A percentile compares a stretch with the other conserved stretches of the same genome.
Evolutionary conservation across 768 basidiomycete genomes (phyloP).

Genomic region (Trametes cingulata): DNA sequence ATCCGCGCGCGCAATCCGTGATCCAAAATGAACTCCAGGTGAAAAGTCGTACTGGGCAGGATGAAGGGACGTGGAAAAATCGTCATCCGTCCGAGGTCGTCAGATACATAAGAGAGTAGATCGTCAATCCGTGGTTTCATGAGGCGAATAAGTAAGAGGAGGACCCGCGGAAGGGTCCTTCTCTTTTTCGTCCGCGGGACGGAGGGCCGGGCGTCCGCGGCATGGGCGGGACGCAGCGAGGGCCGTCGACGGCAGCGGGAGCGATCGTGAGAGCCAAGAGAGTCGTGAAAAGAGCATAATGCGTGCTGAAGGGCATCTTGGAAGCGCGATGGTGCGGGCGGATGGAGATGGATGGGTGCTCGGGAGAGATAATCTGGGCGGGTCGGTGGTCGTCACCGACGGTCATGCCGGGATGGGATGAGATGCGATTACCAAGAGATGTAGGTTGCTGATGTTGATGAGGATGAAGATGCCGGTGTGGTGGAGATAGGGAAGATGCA

Average conservation of each 20-base stretch:
- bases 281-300: constrained; percentile 6
- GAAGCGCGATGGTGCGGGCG: background rate
- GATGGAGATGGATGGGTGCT: constrained; percentile 2
- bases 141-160: constrained; percentile 11
- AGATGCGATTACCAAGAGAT: constrained; percentile 18
- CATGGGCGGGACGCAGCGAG: background rate
- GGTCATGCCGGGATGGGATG: background rate
- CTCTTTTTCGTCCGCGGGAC: constrained; percentile 17
- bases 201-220: background rate
- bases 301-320: constrained; percentile 1
- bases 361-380: constrained; percentile 5
- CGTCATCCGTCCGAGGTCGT: constrained; percentile 13
- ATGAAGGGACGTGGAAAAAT: background rate
- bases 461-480: constrained; percentile 4
- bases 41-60: background rate
- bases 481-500: constrained; percentile 1
- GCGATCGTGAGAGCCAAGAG: constrained; percentile 1
- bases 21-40: constrained; percentile 1
- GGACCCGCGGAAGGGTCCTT: constrained; percentile 1
- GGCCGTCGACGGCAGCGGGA: background rate
- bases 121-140: constrained; percentile 10
- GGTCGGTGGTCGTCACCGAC: constrained; percentile 4
- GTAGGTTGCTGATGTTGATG: constrained; percentile 8
- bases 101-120: constrained; percentile 5
- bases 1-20: constrained; percentile 16